Evolutionary conservation across 345 rosid species (phyloP), one percentile per base, ranked within the genome.

Genomic region (Rhodomyrtus tomentosa): DNA sequence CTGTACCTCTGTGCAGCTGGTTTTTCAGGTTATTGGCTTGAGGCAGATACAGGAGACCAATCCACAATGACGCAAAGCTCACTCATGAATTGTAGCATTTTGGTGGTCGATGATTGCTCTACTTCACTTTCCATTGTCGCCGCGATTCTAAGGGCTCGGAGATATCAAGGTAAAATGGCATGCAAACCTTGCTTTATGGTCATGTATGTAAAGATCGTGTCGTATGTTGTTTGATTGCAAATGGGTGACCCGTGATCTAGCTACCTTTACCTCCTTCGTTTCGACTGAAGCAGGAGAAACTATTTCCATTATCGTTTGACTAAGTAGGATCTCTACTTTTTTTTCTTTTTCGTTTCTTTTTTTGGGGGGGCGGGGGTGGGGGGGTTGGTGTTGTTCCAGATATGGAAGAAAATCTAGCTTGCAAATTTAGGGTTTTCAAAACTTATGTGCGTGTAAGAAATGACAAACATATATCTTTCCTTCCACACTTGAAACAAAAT

Each of bases 91-190:
- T 81, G 91, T 50, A 88, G 87, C 48, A 80, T 94, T 87, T 79
- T 94, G 88, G 88, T 93, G 54, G 96, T 94, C 56, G 98, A 94
- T 53, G 96, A 94, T 81, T 95, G 93, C 88, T 81, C 88, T 48
- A 84, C 90, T 5, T 87, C 90, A 68, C 95, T 92, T 22, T n/a
- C 87, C 22, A 16, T 92, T 29, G 84, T 92, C 27, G 86, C 95
- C 50, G 87, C 91, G 9, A 88, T 88, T 91, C 94, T 95, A 27
- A 89, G 79, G 68, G 54, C 55, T 7, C 89, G 89, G 81, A 53
- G 83, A 27, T 87, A 87, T 50, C 82, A 85, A 89, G 98, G 98
- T 95, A 89, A 36, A 68, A 68, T 20, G 79, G 10, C 79, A 3
- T 36, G 32, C 45, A 38, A 68, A 68, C 13, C 25, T 42, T 80